A percentile compares a stretch with the other conserved stretches of the same genome.
Evolutionary conservation across 345 rosid species (phyloP).

Genomic region (Euphorbia peplus): DNA sequence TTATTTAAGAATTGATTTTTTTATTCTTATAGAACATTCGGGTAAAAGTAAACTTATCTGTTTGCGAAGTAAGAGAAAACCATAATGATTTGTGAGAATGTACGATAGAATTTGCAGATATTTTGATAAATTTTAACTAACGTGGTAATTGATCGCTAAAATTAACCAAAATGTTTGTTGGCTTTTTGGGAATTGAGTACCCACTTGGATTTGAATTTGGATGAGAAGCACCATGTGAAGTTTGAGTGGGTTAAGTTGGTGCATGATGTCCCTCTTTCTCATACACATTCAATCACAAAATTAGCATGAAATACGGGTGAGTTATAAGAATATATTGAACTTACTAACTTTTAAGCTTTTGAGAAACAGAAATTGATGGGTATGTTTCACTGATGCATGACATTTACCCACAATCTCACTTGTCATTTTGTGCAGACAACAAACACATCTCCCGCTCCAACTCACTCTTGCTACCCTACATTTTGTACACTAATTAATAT

Average conservation of each 20-base stretch:
- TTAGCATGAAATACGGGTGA: constrained; percentile 22
- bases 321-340: constrained; percentile 16
- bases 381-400: constrained; percentile 44
- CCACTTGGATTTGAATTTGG: not conserved
- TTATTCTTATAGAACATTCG: too few relatives aligned
- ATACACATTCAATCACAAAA: not conserved
- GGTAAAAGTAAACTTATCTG: too few relatives aligned
- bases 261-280: not conserved
- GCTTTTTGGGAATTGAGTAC: constrained; percentile 2
- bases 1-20: too few relatives aligned
- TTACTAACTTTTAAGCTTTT: constrained; percentile 22
- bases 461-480: constrained; percentile 20
- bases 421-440: constrained; percentile 55
- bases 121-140: too few relatives aligned
- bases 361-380: constrained; percentile 17
- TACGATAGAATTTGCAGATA: too few relatives aligned
- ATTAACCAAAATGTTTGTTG: too few relatives aligned
- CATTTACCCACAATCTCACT: constrained; percentile 32
- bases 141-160: too few relatives aligned
- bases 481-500: too few relatives aligned
- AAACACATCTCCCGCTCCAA: constrained; percentile 32
- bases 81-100: too few relatives aligned
- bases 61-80: too few relatives aligned
- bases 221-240: not conserved
- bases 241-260: not conserved